Evolutionary conservation across 352 stramenopile genomes (phyloP).

Genomic region (Phytophthora idaei): DNA sequence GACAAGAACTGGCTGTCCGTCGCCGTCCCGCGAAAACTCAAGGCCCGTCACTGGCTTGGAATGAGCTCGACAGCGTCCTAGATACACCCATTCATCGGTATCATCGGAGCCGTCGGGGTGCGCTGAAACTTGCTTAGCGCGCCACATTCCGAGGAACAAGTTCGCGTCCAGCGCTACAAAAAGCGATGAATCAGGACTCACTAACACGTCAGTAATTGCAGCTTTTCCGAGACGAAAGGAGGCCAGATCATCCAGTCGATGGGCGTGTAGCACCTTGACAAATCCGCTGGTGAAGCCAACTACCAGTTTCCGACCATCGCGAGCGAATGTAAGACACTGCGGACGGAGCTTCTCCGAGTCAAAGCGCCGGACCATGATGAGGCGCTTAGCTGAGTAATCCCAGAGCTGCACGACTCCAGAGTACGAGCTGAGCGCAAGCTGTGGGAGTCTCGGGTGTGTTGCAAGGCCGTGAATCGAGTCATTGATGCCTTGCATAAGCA

Average conservation of each 20-base stretch:
- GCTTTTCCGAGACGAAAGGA: slow-evolving; percentile 72
- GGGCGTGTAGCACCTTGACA: slow-evolving; percentile 85
- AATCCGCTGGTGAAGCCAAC: slow-evolving; percentile 88
- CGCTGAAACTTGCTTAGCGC: slow-evolving; percentile 44
- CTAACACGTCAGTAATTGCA: slow-evolving; percentile 78
- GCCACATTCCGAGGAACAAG: slow-evolving; percentile 81
- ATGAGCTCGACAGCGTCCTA: slow-evolving; percentile 81
- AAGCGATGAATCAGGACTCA: slow-evolving; percentile 72
- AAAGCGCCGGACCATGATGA: slow-evolving; percentile 87
- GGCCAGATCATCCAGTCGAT: slow-evolving; percentile 77
- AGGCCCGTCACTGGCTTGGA: slow-evolving; percentile 87
- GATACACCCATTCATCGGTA: slow-evolving; percentile 77
- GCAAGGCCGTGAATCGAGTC: slow-evolving; percentile 85
- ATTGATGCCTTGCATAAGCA: slow-evolving; percentile 92
- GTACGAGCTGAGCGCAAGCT: slow-evolving; percentile 84
- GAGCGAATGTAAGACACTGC: slow-evolving; percentile 83
- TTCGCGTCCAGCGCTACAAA: slow-evolving; percentile 83
- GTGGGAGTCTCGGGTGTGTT: slow-evolving; percentile 70
- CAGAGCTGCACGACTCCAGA: slow-evolving; percentile 90
- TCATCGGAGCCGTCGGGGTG: slow-evolving; percentile 12
- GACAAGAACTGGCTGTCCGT: slow-evolving; percentile 81
- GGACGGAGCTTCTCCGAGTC: slow-evolving; percentile 66
- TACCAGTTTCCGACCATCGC: slow-evolving; percentile 77
- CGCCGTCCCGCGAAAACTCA: slow-evolving; percentile 81
- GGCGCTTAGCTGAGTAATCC: slow-evolving; percentile 86